Conservation (phyloP, 352 stramenopile genomes). For the Globisporangium alternatum region DNA sequence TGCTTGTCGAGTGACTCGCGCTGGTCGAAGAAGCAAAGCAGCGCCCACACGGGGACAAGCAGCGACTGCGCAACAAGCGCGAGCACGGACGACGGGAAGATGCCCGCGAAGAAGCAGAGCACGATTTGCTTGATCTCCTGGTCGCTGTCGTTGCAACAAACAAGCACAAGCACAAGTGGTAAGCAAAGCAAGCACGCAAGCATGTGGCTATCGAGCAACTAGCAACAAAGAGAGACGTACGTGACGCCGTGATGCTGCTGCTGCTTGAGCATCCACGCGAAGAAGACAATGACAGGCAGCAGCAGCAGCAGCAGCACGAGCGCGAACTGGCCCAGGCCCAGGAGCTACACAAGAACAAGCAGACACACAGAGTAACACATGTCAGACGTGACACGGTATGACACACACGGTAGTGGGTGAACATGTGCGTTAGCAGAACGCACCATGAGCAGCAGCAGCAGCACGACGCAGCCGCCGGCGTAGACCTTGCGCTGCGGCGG, state of each 20-base stretch:
- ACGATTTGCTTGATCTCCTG: slow-evolving; percentile 58
- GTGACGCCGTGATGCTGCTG: slow-evolving; percentile 49
- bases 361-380: neutral
- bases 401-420: neutral
- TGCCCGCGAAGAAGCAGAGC: slow-evolving; percentile 50
- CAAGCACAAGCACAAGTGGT: neutral
- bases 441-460: slow-evolving; percentile 23
- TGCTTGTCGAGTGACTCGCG: slow-evolving; percentile 37
- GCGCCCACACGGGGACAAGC: slow-evolving; percentile 34
- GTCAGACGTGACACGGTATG: neutral
- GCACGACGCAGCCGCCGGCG: slow-evolving; percentile 8
- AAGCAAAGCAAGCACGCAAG: neutral
- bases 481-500: slow-evolving; percentile 35
- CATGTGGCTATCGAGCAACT: neutral
- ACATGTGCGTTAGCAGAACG: slow-evolving; percentile 11
- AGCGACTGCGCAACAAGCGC: slow-evolving; percentile 37
- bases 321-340: slow-evolving; percentile 22
- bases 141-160: slow-evolving; percentile 31
- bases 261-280: slow-evolving; percentile 33
- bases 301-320: slow-evolving; percentile 29
- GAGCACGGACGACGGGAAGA: slow-evolving; percentile 39
- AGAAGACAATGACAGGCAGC: slow-evolving; percentile 34
- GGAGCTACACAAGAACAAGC: slow-evolving; percentile 21
- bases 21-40: slow-evolving; percentile 64
- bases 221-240: slow-evolving; percentile 20